phyloP scores from a whole-genome alignment of 805 yeast genomes.

The Kodamaea kakaduensis region DNA sequence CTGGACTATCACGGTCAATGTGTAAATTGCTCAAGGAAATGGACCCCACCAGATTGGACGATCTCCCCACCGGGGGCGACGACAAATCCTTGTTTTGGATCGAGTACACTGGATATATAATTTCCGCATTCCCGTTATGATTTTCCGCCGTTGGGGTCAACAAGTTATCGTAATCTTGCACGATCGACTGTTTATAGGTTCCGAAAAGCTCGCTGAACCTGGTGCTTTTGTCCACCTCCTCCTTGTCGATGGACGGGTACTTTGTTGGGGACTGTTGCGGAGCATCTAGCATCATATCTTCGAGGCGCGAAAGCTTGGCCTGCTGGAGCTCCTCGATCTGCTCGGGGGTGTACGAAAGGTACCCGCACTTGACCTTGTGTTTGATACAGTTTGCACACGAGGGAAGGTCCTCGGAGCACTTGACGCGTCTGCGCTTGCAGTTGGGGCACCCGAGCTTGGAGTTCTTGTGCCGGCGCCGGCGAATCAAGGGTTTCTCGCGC shows the following conservation, averaged over 20 bases:
- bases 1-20: too few relatives aligned
- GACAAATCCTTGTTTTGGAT: constrained; percentile 11
- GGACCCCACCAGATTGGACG: background rate
- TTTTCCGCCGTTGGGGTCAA: constrained; percentile 15
- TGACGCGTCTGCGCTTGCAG: constrained; percentile 48
- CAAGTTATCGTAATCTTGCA: constrained; percentile 33
- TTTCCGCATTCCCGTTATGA: constrained; percentile 23
- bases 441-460: constrained; percentile 45
- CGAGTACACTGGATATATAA: constrained; percentile 37
- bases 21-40: background rate
- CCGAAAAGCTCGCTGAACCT: constrained; percentile 4
- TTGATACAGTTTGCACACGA: constrained; percentile 37
- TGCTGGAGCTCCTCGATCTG: constrained; percentile 27
- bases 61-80: background rate
- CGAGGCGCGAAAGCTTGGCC: constrained; percentile 13
- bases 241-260: constrained; percentile 6
- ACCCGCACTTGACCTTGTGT: constrained; percentile 38
- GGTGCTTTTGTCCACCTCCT: constrained; percentile 5
- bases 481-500: constrained; percentile 4
- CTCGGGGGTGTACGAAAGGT: constrained; percentile 30
- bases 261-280: background rate
- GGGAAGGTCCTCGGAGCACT: constrained; percentile 43
- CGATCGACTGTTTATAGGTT: constrained; percentile 8
- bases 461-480: constrained; percentile 23
- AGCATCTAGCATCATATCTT: constrained; percentile 1